Conservation (phyloP, 2,329 filamentous ascomycete genomes). For the Gyromitra esculenta region DNA sequence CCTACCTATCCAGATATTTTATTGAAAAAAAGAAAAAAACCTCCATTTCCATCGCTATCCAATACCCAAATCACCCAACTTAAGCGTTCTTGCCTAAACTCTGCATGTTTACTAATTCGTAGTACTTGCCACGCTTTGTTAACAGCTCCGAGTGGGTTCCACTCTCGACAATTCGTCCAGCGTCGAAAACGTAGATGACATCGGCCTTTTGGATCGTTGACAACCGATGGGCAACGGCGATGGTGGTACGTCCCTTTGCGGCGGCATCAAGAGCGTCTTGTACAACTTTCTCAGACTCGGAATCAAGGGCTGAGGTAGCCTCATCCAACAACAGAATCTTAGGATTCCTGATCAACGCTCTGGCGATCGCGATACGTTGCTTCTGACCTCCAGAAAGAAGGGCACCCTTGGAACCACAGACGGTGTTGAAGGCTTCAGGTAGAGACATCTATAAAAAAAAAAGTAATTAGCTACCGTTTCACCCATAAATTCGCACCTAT, state of each 20-base stretch:
- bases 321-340: constrained; percentile 74
- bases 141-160: constrained; percentile 81
- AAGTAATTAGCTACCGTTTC: constrained; percentile 18
- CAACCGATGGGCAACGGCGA: constrained; percentile 90
- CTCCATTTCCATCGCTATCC: not conserved
- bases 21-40: not conserved
- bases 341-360: constrained; percentile 88
- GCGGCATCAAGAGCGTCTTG: constrained; percentile 83
- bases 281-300: constrained; percentile 80
- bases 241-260: constrained; percentile 80
- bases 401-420: constrained; percentile 86
- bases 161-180: constrained; percentile 83
- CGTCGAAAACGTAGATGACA: constrained; percentile 95
- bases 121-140: constrained; percentile 75
- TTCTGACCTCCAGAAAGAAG: constrained; percentile 92
- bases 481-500: constrained; percentile 44
- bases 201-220: constrained; percentile 94
- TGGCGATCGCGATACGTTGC: constrained; percentile 91
- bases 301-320: constrained; percentile 76
- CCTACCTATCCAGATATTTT: not conserved
- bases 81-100: constrained; percentile 71
- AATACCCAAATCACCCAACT: constrained; percentile 1
- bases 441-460: constrained; percentile 52
- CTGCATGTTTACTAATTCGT: constrained; percentile 81
- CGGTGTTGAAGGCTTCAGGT: constrained; percentile 79